These are phyloP conservation scores for Magnusiomyces sp. DNA, from an alignment of 1,139 yeast genomes.

Conservation along the genomic window DNA sequence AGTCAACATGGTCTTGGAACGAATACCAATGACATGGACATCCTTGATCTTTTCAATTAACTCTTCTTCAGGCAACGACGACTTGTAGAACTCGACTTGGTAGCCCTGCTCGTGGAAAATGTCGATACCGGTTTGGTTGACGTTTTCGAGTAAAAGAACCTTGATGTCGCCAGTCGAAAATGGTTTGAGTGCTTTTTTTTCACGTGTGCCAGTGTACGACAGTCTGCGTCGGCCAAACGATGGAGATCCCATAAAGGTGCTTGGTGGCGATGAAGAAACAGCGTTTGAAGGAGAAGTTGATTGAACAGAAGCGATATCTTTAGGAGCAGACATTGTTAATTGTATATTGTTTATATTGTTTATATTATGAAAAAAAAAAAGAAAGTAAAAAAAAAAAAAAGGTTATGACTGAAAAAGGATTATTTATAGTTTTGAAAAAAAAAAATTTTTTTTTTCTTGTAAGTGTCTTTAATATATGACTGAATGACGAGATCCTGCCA, in stretches of 20 bases:
- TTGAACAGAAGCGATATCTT: constrained; percentile 42
- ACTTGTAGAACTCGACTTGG: constrained; percentile 90
- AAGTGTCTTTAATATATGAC: too few species aligned
- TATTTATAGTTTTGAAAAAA: background rate
- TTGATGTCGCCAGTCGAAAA: constrained; percentile 88
- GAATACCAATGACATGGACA: constrained; percentile 95
- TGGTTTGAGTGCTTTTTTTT: constrained; percentile 65
- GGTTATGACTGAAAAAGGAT: background rate
- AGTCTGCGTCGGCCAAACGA: constrained; percentile 30
- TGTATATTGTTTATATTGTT: background rate
- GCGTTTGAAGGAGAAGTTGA: constrained; percentile 39
- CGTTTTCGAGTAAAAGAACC: constrained; percentile 83
- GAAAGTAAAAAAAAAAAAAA: background rate
- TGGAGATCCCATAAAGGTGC: constrained; percentile 62
- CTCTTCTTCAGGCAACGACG: constrained; percentile 86
- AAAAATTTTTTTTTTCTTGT: background rate
- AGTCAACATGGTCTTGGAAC: constrained; percentile 90
- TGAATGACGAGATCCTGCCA: too few species aligned
- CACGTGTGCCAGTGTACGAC: constrained; percentile 29
- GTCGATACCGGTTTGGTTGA: constrained; percentile 82
- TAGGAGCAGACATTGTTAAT: constrained; percentile 51
- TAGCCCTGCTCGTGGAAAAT: constrained; percentile 86
- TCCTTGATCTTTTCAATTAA: constrained; percentile 87
- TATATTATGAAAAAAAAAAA: constrained; percentile 1
- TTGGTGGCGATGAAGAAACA: constrained; percentile 35